Conservation (phyloP, 257 asterid species). For the Anisodus tanguticus region DNA sequence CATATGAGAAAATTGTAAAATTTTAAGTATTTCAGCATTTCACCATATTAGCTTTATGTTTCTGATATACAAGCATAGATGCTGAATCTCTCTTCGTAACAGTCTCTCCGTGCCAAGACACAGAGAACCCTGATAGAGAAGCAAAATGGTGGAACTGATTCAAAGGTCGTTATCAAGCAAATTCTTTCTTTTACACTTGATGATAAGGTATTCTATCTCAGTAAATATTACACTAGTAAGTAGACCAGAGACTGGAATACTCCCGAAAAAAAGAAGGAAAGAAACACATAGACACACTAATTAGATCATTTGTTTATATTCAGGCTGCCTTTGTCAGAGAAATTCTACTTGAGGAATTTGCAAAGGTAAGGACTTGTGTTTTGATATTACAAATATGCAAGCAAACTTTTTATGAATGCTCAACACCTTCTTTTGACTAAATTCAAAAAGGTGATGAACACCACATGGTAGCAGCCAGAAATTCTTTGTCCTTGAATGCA, state of each 20-base stretch:
- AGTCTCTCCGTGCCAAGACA: slow-evolving; percentile 90
- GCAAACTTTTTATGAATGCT: neutral
- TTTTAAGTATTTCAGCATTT: slow-evolving; percentile 29
- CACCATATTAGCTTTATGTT: slow-evolving; percentile 28
- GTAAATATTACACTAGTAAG: neutral
- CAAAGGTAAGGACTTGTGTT: slow-evolving; percentile 61
- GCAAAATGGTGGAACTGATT: slow-evolving; percentile 53
- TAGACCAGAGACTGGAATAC: neutral
- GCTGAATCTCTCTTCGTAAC: slow-evolving; percentile 40
- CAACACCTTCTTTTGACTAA: neutral
- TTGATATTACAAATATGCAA: neutral
- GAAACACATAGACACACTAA: slow-evolving; percentile 21
- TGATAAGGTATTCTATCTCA: slow-evolving; percentile 64
- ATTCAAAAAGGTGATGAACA: slow-evolving; percentile 10
- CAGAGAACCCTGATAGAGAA: slow-evolving; percentile 52
- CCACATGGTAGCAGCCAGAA: neutral
- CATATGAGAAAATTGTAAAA: slow-evolving; percentile 6
- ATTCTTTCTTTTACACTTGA: slow-evolving; percentile 68
- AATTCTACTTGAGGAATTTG: slow-evolving; percentile 76
- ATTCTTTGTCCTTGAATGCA: neutral
- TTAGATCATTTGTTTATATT: slow-evolving; percentile 30
- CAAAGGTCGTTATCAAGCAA: slow-evolving; percentile 65
- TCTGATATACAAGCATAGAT: slow-evolving; percentile 25
- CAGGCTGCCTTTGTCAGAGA: slow-evolving; percentile 92
- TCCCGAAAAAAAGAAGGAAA: neutral